Base-by-base conservation (phyloP, 306 rosid species). In the Trifolium repens region DNA sequence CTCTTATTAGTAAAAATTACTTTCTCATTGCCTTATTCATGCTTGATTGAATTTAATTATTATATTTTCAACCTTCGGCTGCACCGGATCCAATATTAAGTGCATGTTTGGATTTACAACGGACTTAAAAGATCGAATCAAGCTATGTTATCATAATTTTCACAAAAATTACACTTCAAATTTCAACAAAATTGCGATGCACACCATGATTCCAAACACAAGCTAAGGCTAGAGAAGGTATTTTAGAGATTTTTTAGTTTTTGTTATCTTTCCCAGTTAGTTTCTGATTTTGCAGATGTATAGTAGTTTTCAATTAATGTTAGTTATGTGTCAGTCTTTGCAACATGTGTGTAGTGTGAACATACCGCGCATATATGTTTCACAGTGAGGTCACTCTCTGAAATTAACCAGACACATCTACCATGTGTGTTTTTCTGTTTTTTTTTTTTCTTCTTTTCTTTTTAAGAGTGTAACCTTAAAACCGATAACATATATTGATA, bases 321-420 rank as follows among this genome's bases (percentile, higher is more conserved):
- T 67, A 76, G 74, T 55, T 54, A 71, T 68, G 22, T 67, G 77
- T 74, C 69, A 57, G 67, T 22, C 8, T 44, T 58, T 19, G 79
- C n/a, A 34, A n/a, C 53, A 7, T 19, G 49, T 40, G n/a, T 22
- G 47, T n/a, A 50, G 24, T 62, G 39, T 64, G 17, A 44, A 43
- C 49, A 43, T 37, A 40, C 49, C 30, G 50, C 35, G 32, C 62
- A 58, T 34, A 39, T 8, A 44, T 68, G 55, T 42, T 61, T 75
- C 84, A 52, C 77, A 50, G 80, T 61, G 80, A 60, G 67, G 67
- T 69, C 76, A 74, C 77, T 52, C 84, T 69, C 67, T 40, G 30
- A 24, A 55, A 55, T 19, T 52, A 52, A 16, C 58, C 61, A 55
- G 61, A 22, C 32, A 55, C 22, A 16, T 52, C 19, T 52, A 52